Evolutionary conservation across 2,329 filamentous ascomycete species (phyloP), one percentile per base, ranked within the genome.

Genomic region (Cladosporium sp.): DNA sequence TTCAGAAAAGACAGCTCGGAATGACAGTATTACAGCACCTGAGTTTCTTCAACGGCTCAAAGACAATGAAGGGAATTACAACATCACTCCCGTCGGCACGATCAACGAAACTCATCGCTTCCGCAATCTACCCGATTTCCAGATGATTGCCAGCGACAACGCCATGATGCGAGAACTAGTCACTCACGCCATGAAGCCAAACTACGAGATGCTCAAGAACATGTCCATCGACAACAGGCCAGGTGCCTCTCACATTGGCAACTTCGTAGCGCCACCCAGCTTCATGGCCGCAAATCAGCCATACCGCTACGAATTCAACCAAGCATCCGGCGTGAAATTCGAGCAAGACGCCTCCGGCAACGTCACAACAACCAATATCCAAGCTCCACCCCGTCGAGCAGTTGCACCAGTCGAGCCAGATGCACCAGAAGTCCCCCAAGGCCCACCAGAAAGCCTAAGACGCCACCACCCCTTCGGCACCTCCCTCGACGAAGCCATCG

Each of bases 21-120:
- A 57, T n/a, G 50, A 46, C 28, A 72, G 69, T 57, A 67, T 73
- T 23, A 72, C 70, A 18, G 72, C 72, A 21, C 69, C 72, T 10
- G 68, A 74, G 14, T 67, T 78, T 7, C 65, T 78, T n/a, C 68
- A 68, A 40, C 67, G 72, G 33, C 67, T 78, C 37, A 70, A 69
- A 31, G 74, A 77, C 59, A 73, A 72, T 55, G 62, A 68, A 37
- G 69, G 67, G 16, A 66, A 64, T 10, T 76, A 76, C 65, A 64
- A 49, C 1, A 67, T 76, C 53, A 67, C 75, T 58, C 67, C 75
- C 8, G 64, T 78, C 16, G 75, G 92, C 8, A 78, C 88, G 23
- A 86, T 97, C 67, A 86, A 88, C 64, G 88, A 91, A 70, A 95
- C 90, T 0, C 93, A 98, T 81, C 87, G 94, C 44, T 99, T 96